Conservation (phyloP, 352 stramenopile species). For the Blastocystis sp. region DNA sequence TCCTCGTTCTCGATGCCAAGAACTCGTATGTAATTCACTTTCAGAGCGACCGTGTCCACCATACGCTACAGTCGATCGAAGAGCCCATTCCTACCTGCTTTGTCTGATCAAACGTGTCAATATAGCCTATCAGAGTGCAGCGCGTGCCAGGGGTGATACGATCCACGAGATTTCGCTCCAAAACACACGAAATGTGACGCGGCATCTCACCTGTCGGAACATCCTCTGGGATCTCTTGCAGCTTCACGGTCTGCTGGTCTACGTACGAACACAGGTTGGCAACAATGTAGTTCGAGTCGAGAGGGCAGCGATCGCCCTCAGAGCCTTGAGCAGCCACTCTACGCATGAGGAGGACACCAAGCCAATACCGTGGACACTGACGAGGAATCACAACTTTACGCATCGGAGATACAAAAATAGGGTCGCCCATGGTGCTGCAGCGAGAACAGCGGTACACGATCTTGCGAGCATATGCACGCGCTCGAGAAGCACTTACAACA, state of each 20-base stretch:
- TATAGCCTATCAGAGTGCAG: constrained; percentile 88
- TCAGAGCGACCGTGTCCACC: constrained; percentile 73
- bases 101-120: constrained; percentile 78
- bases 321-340: neutral
- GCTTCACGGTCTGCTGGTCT: constrained; percentile 95
- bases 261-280: constrained; percentile 87
- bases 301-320: constrained; percentile 67
- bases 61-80: neutral
- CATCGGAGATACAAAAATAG: constrained; percentile 57
- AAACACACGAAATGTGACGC: constrained; percentile 83
- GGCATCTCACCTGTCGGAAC: constrained; percentile 97
- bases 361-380: neutral
- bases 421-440: constrained; percentile 61
- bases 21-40: constrained; percentile 86
- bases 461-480: constrained; percentile 82
- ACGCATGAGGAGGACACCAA: neutral
- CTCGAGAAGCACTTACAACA: constrained; percentile 85
- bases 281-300: constrained; percentile 85
- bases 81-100: neutral
- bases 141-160: constrained; percentile 85
- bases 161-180: constrained; percentile 89
- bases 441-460: constrained; percentile 80
- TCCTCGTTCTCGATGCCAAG: constrained; percentile 71
- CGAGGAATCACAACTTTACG: constrained; percentile 59
- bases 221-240: constrained; percentile 85